Evolutionary conservation across 345 rosid species (phyloP).

Genomic region (Lepidium didymum): DNA sequence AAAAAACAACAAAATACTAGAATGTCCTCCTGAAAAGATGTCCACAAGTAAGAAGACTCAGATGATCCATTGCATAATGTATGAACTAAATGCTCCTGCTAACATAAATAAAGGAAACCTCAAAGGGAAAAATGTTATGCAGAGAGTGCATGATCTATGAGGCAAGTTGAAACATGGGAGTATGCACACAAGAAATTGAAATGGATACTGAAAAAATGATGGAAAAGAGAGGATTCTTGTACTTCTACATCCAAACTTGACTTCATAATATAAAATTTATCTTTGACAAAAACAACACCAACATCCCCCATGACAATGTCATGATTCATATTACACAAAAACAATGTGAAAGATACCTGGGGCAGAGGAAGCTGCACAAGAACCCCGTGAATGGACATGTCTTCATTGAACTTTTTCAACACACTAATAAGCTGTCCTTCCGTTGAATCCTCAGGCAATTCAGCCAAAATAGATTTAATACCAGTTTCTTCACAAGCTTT

Average conservation of each 20-base stretch:
- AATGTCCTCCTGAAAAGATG: not conserved
- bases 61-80: not conserved
- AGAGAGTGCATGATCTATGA: not conserved
- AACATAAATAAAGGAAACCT: not conserved
- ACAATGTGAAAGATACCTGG: constrained; percentile 46
- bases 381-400: constrained; percentile 73
- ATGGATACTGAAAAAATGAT: not conserved
- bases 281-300: not conserved
- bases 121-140: not conserved
- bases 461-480: constrained; percentile 58
- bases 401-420: constrained; percentile 45
- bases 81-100: not conserved
- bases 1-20: not conserved
- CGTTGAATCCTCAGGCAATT: constrained; percentile 49
- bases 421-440: constrained; percentile 48
- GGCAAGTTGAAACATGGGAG: not conserved
- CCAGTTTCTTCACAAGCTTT: constrained; percentile 83
- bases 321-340: not conserved
- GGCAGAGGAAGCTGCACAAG: constrained; percentile 96
- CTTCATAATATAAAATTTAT: not conserved
- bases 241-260: not conserved
- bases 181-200: not conserved
- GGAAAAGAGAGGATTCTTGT: not conserved
- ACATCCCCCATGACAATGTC: not conserved
- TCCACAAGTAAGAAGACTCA: not conserved